phyloP scores from a whole-genome alignment of 495 filamentous ascomycete species.

The Lasiosphaeria hispida region DNA sequence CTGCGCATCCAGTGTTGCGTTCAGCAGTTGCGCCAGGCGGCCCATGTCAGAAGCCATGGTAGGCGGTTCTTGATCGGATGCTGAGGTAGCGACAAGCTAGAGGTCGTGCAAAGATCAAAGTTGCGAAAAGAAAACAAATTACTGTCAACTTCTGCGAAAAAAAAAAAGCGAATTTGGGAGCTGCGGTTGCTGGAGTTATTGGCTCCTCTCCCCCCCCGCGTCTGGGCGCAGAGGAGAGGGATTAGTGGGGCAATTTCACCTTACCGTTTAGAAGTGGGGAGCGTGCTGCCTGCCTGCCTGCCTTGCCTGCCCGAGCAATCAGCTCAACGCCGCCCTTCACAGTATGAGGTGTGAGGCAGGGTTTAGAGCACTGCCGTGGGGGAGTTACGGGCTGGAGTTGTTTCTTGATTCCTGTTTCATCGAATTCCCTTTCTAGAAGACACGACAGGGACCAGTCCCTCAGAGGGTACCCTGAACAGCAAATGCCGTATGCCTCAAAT shows the following conservation, averaged over 20 bases:
- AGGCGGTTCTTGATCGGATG: conserved; percentile 9
- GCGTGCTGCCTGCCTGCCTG: not conserved
- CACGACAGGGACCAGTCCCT: too few species aligned
- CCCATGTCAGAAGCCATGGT: conserved; percentile 76
- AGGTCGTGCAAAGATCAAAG: not conserved
- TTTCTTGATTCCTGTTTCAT: too few species aligned
- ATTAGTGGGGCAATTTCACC: conserved; percentile 1
- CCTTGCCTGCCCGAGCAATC: too few species aligned
- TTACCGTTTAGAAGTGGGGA: not conserved
- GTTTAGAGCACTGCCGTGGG: too few species aligned
- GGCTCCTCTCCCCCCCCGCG: too few species aligned
- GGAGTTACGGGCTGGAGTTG: too few species aligned
- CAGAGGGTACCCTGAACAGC: too few species aligned
- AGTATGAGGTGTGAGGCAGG: too few species aligned
- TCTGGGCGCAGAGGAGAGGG: not conserved
- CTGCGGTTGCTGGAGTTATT: conserved; percentile 9
- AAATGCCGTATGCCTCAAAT: too few species aligned
- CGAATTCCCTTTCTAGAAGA: too few species aligned
- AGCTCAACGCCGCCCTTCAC: too few species aligned
- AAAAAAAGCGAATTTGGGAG: conserved; percentile 14
- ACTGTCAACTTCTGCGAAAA: conserved; percentile 11
- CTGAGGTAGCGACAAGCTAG: conserved; percentile 7
- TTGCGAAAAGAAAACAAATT: conserved; percentile 10
- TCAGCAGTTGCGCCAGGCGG: conserved; percentile 71
- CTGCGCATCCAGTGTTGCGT: conserved; percentile 79